Evolutionary conservation across 805 yeast species (phyloP).

Genomic region (Myxozyma sirexii): DNA sequence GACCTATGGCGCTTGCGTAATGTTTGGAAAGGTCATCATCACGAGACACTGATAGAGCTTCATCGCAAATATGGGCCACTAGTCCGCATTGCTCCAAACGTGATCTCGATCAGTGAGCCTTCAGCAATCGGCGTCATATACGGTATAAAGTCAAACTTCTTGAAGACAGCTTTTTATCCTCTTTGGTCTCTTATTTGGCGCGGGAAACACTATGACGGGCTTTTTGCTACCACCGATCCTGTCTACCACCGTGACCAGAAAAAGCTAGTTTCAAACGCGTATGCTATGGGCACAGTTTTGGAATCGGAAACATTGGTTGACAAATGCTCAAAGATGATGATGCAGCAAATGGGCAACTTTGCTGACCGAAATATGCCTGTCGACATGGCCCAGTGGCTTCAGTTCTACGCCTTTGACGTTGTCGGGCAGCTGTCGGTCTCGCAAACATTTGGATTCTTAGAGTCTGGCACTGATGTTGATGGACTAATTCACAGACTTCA

Average conservation of each 20-base stretch:
- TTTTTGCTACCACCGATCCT: neutral
- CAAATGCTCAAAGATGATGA: neutral
- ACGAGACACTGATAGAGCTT: constrained; percentile 51
- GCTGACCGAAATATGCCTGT: neutral
- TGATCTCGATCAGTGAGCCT: constrained; percentile 58
- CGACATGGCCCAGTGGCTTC: neutral
- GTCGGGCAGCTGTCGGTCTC: neutral
- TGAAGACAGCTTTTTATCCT: neutral
- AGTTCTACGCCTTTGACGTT: constrained; percentile 2
- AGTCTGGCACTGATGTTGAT: neutral
- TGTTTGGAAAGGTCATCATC: constrained; percentile 54
- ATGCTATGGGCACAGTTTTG: neutral
- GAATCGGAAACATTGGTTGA: neutral
- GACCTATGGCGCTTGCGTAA: constrained; percentile 47
- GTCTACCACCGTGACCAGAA: constrained; percentile 1
- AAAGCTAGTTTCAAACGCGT: neutral
- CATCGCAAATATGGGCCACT: constrained; percentile 64
- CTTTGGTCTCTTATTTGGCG: neutral
- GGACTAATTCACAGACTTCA: neutral
- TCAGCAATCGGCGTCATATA: constrained; percentile 59
- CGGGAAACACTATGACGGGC: constrained; percentile 19
- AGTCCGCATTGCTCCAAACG: constrained; percentile 62
- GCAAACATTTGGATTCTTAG: neutral
- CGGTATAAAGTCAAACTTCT: constrained; percentile 8
- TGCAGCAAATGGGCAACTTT: neutral